phyloP scores from a whole-genome alignment of 495 filamentous ascomycete genomes.

The Neurospora sp. region DNA sequence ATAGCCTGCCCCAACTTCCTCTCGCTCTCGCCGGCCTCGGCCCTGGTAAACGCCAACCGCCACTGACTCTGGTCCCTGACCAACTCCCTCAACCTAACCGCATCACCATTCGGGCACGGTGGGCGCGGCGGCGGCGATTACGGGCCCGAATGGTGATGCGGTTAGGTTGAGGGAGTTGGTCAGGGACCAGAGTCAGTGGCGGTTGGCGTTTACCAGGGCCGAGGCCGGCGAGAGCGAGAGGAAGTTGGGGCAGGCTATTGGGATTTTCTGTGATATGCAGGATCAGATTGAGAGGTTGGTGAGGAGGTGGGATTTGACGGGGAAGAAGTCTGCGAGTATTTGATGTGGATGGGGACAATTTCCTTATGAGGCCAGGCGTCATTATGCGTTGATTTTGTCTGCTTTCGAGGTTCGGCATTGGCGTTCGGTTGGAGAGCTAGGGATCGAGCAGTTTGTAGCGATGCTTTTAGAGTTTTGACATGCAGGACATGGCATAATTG shows the following conservation, averaged over 20 bases:
- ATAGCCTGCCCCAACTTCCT: too few relatives aligned
- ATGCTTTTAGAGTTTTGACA: background rate
- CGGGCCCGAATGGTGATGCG: constrained; percentile 28
- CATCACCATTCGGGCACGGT: constrained; percentile 14
- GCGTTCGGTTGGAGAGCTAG: background rate
- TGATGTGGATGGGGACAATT: background rate
- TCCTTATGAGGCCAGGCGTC: too few relatives aligned
- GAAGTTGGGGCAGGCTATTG: constrained; percentile 49
- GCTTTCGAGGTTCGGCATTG: background rate
- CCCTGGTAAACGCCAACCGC: too few relatives aligned
- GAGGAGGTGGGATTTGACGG: constrained; percentile 4
- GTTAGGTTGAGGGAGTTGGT: constrained; percentile 11
- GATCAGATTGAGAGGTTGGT: constrained; percentile 40
- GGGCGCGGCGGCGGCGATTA: constrained; percentile 7
- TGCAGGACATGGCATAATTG: background rate
- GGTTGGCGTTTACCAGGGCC: constrained; percentile 40
- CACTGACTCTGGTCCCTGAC: too few relatives aligned
- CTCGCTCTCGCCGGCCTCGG: too few relatives aligned
- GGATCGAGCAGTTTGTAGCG: background rate
- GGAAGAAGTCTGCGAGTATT: background rate
- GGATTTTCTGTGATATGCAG: constrained; percentile 53
- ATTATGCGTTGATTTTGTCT: background rate
- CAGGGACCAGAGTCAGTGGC: constrained; percentile 35
- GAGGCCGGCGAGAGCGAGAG: constrained; percentile 38
- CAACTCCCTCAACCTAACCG: too few relatives aligned